A percentile compares a stretch with the other conserved stretches of the same genome.
phyloP scores from a whole-genome alignment of 2,329 filamentous ascomycete species.

The Clarireedia paspali region DNA sequence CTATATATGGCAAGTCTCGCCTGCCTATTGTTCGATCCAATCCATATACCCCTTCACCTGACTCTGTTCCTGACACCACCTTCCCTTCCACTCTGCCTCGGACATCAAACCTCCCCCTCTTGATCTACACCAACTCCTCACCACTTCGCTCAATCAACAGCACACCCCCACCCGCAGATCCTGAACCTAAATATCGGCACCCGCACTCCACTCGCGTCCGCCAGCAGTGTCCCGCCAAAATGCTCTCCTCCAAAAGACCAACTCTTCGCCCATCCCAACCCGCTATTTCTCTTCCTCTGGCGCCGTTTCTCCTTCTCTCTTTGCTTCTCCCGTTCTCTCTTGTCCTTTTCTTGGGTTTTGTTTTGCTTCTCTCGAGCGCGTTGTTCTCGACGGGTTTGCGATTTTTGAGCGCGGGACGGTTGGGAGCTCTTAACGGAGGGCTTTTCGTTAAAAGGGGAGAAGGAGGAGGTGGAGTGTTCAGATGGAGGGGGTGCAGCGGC shows the following conservation, averaged over 20 bases:
- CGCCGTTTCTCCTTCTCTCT: constrained; percentile 9
- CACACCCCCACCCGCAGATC: not conserved
- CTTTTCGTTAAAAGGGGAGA: not conserved
- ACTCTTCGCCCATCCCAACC: constrained; percentile 2
- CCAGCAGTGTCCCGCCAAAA: constrained; percentile 2
- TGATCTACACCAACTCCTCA: not conserved
- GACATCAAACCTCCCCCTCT: constrained; percentile 15
- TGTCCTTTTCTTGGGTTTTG: not conserved
- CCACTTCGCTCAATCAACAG: not conserved
- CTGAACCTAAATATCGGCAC: constrained; percentile 5
- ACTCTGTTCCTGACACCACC: not conserved
- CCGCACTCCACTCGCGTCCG: not conserved
- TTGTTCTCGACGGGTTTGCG: not conserved
- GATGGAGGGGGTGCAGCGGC: too few relatives aligned
- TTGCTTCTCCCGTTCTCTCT: constrained; percentile 10
- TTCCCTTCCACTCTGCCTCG: not conserved
- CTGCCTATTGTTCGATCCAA: too few relatives aligned
- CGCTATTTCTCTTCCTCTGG: constrained; percentile 1
- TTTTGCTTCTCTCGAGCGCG: not conserved
- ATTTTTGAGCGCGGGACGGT: not conserved
- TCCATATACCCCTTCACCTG: too few relatives aligned
- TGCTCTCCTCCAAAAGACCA: constrained; percentile 6
- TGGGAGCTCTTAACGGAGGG: not conserved
- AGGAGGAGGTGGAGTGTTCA: too few relatives aligned
- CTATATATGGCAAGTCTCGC: too few relatives aligned